Base-by-base conservation (phyloP, 768 basidiomycete species). In the Kondoa subrosea region DNA sequence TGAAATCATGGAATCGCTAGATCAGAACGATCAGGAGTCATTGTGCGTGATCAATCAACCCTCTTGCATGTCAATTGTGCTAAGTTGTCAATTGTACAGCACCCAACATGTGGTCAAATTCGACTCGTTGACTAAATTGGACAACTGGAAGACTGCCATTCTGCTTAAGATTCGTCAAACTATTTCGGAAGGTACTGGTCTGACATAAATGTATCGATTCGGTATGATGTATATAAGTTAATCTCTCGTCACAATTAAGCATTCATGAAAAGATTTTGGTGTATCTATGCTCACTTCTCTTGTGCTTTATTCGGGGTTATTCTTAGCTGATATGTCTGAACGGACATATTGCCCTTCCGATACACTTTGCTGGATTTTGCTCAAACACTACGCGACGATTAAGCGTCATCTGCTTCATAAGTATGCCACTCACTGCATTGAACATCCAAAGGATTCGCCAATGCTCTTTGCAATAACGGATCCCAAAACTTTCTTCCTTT, bases 101-200 rank as follows among this genome's bases (percentile, higher is more conserved):
- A 89, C 88, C 3, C 85, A 79, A 21, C 85, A 85, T n/a, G 85
- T 93, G n/a, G 84, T 84, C 57, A 90, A 92, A 76, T 97, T 84
- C 76, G 91, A 97, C 77, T 86, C 91, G 75, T 83, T 96, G 69
- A 87, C 85, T 50, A 91, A 89, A 79, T 78, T 99, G 75, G 93
- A 97, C 76, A 87, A 87, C 77, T 95, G 91, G 91, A 97, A 96
- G 82, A 97, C 92, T 59, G 81, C 77, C 31, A 86, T 99, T 64
- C 77, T 99, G 75, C 80, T 97, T 74, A 88, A 87, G 80, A 86
- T 96, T 77, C 97, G 97, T 83, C 84, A 83, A 76, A 80, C 80
- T 26, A 83, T 91, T 61, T 30, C 86, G 67, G 82, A 83, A 64
- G 85, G 85, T 69, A 82, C 76, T 8, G 75, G 73, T 2, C 74